These are phyloP conservation scores for Phenoliferia sp. DNA, from an alignment of 1,284 basidiomycete genomes.

Conservation along the genomic window DNA sequence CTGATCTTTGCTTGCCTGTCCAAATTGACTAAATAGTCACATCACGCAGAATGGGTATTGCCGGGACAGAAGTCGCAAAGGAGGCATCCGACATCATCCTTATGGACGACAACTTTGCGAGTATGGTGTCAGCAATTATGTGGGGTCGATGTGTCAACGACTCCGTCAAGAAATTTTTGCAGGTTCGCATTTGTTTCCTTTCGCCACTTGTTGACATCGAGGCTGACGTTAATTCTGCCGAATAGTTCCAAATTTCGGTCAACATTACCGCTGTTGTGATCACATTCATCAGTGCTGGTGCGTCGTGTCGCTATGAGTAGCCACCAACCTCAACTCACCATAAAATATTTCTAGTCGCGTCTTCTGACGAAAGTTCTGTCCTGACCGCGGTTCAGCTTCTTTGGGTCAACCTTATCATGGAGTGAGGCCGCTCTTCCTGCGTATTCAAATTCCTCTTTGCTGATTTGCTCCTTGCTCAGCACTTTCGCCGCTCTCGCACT, in stretches of 20 bases:
- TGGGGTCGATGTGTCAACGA: slow-evolving; percentile 99
- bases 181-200: slow-evolving; percentile 43
- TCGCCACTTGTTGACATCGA: not conserved
- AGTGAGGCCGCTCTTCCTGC: slow-evolving; percentile 3
- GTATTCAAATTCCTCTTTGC: not conserved
- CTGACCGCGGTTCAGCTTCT: slow-evolving; percentile 91
- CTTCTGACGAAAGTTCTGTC: slow-evolving; percentile 69
- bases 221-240: not conserved
- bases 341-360: slow-evolving; percentile 37
- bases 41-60: slow-evolving; percentile 74
- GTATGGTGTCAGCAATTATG: slow-evolving; percentile 94
- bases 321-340: not conserved
- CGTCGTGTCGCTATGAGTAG: no score
- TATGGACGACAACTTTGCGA: slow-evolving; percentile 92
- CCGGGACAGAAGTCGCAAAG: slow-evolving; percentile 97
- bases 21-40: not conserved
- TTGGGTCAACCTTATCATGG: slow-evolving; percentile 77
- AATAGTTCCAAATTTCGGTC: slow-evolving; percentile 82
- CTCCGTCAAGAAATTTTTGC: slow-evolving; percentile 92
- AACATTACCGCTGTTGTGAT: slow-evolving; percentile 94
- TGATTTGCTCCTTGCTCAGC: slow-evolving; percentile 46
- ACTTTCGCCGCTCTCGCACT: slow-evolving; percentile 95
- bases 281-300: slow-evolving; percentile 85
- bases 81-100: slow-evolving; percentile 98
- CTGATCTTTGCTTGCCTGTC: not conserved